These are phyloP conservation scores for Microdochium paspali DNA, from an alignment of 2,329 filamentous ascomycete species.

Conservation along the genomic window DNA sequence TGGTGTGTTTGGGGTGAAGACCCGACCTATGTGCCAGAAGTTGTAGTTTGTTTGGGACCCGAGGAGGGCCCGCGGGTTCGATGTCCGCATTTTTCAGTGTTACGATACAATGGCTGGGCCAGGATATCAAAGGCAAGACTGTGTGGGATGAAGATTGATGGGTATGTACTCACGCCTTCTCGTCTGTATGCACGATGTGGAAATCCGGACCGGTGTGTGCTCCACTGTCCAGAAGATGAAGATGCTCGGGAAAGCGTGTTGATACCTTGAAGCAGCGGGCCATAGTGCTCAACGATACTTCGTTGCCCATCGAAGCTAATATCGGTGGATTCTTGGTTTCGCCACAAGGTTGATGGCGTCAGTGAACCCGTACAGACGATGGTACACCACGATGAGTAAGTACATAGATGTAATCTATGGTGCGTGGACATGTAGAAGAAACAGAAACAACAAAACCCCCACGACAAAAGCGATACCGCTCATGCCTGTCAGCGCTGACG, in stretches of 20 bases:
- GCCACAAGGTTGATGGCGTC: slow-evolving; percentile 9
- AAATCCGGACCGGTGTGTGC: slow-evolving; percentile 20
- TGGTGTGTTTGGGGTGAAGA: slow-evolving; percentile 19
- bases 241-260: too few species aligned
- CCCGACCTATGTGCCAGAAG: slow-evolving; percentile 23
- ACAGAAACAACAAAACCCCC: slow-evolving; percentile 23
- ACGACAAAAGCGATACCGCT: too few species aligned
- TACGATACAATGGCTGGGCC: neutral
- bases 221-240: slow-evolving; percentile 21
- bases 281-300: slow-evolving; percentile 19
- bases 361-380: too few species aligned
- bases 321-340: slow-evolving; percentile 22
- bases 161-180: slow-evolving; percentile 13
- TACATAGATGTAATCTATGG: too few species aligned
- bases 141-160: neutral
- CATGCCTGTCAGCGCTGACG: too few species aligned
- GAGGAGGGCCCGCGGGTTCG: slow-evolving; percentile 17
- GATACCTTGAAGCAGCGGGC: slow-evolving; percentile 15
- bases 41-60: slow-evolving; percentile 16
- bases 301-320: slow-evolving; percentile 18
- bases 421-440: neutral
- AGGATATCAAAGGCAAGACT: too few species aligned
- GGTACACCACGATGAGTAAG: too few species aligned
- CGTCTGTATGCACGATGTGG: slow-evolving; percentile 21
- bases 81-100: too few species aligned